Conservation (phyloP, 2,329 filamentous ascomycete species). For the Penicillium sp. region DNA sequence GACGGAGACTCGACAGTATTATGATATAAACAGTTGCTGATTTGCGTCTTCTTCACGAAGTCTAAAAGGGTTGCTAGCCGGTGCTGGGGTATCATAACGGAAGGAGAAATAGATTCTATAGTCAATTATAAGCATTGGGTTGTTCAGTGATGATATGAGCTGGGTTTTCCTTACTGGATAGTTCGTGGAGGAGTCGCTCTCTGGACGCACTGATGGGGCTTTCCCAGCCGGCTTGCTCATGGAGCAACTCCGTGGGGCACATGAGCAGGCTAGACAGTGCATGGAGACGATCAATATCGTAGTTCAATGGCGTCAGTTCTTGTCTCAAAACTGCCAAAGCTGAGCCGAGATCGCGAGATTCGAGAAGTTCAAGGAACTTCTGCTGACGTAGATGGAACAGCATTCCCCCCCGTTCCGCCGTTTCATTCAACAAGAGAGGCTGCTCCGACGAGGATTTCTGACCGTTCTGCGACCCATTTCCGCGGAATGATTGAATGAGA, state of each 20-base stretch:
- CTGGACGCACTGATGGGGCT: conserved; percentile 77
- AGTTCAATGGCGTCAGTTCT: conserved; percentile 84
- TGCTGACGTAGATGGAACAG: conserved; percentile 88
- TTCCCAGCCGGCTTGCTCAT: conserved; percentile 79
- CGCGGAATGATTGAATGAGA: conserved; percentile 59
- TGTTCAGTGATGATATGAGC: neutral
- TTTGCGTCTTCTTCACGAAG: conserved; percentile 82
- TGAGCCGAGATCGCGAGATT: conserved; percentile 70
- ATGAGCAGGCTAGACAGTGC: conserved; percentile 87
- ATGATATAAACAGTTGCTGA: conserved; percentile 84
- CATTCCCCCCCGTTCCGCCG: conserved; percentile 78
- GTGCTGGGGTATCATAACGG: conserved; percentile 94
- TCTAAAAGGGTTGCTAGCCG: conserved; percentile 80
- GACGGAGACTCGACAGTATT: conserved; percentile 79
- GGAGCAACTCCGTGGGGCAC: conserved; percentile 81
- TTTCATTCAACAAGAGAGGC: conserved; percentile 74
- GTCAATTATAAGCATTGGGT: too few relatives aligned
- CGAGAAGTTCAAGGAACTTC: conserved; percentile 90
- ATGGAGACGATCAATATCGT: conserved; percentile 77
- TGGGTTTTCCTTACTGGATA: conserved; percentile 69
- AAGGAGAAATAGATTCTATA: conserved; percentile 85
- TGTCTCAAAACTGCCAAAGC: conserved; percentile 83
- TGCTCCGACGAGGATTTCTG: conserved; percentile 38
- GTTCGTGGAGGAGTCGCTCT: conserved; percentile 72
- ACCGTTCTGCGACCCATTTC: conserved; percentile 45